Conservation (phyloP, 2,329 filamentous ascomycete species). For the Aspergillus flavus region DNA sequence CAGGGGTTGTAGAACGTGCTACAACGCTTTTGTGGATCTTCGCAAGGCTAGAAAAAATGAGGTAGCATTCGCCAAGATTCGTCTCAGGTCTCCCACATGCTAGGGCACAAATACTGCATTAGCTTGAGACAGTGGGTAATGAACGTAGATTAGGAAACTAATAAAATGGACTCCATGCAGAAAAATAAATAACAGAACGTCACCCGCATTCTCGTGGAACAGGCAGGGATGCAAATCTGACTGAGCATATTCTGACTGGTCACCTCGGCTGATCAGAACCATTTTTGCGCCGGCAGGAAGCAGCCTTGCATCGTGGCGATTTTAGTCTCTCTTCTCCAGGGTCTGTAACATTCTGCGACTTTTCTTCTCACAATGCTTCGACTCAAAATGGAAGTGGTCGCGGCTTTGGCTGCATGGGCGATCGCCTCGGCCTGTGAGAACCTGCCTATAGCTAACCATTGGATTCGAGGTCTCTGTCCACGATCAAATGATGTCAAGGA, state of each 20-base stretch:
- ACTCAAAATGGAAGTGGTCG: slow-evolving; percentile 19
- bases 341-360: neutral
- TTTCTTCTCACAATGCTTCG: slow-evolving; percentile 5
- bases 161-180: neutral
- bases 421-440: slow-evolving; percentile 11
- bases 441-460: neutral
- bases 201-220: neutral
- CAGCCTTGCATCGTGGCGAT: neutral
- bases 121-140: neutral
- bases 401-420: slow-evolving; percentile 31
- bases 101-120: neutral
- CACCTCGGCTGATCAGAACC: neutral
- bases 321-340: neutral
- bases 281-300: neutral
- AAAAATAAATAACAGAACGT: neutral
- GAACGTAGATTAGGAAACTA: neutral
- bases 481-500: slow-evolving; percentile 20
- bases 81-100: neutral
- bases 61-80: neutral
- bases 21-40: neutral
- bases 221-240: neutral
- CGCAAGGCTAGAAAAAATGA: neutral
- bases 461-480: neutral
- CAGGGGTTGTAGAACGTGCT: neutral
- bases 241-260: neutral